A percentile compares a stretch with the other conserved stretches of the same genome.
Conservation (phyloP, 2,329 filamentous ascomycete species). For the Coniochaeta hoffmannii region DNA sequence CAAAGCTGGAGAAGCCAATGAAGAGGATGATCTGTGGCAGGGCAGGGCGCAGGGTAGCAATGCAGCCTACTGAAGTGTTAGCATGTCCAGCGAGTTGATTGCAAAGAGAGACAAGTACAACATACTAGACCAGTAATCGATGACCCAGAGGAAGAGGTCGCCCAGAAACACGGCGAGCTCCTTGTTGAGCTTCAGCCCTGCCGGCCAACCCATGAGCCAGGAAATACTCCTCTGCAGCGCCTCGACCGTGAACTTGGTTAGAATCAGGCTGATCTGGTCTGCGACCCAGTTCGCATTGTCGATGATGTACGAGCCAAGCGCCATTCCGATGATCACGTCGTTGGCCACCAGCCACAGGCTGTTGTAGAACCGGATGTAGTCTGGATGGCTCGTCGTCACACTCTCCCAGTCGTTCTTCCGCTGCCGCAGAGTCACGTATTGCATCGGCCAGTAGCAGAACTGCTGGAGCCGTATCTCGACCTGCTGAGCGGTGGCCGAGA, state of each 20-base stretch:
- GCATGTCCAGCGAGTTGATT: not conserved
- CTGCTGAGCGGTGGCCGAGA: constrained; percentile 94
- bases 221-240: constrained; percentile 82
- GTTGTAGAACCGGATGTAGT: constrained; percentile 99
- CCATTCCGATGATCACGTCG: constrained; percentile 97
- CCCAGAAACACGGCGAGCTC: constrained; percentile 91
- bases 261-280: constrained; percentile 64
- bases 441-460: constrained; percentile 98
- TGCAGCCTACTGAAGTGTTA: constrained; percentile 52
- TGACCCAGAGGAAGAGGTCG: constrained; percentile 95
- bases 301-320: constrained; percentile 91
- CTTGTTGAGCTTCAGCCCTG: constrained; percentile 88
- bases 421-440: constrained; percentile 85
- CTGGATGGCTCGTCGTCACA: constrained; percentile 87
- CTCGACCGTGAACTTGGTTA: constrained; percentile 79
- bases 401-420: constrained; percentile 92
- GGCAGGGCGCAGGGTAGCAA: constrained; percentile 67
- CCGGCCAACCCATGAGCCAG: constrained; percentile 95
- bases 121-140: constrained; percentile 91
- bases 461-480: constrained; percentile 95
- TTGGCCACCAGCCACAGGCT: constrained; percentile 97
- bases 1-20: constrained; percentile 91
- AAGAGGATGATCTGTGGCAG: constrained; percentile 86
- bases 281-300: constrained; percentile 87
- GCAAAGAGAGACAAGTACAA: too few species aligned